Evolutionary conservation across 208 protist species (phyloP), one percentile per base, ranked within the genome.

Genomic region (Acanthamoeba culbertsoni): DNA sequence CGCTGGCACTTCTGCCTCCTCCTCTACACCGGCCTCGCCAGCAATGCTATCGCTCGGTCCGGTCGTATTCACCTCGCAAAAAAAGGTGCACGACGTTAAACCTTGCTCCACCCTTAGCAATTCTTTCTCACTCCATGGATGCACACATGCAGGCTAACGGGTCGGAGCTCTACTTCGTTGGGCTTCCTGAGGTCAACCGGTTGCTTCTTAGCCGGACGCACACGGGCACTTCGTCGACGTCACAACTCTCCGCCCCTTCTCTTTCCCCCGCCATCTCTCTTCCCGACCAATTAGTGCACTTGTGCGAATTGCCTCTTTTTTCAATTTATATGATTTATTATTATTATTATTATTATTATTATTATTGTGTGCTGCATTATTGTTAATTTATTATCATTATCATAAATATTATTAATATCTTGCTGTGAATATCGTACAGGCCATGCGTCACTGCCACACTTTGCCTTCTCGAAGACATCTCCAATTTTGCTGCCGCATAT

Each of bases 401-500:
- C 28, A 28, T 33, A 7, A 26, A 26, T 33, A 6, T 31, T 37
- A 28, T 26, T 26, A 28, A 26, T 37, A 26, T n/a, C 40, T 0
- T 43, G 33, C n/a, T 0, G 33, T 2, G 40, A 75, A 10, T 35
- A 75, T n/a, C 16, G 40, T 26, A 33, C 31, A 91, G 84, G 84
- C 84, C 84, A 12, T 65, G 84, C 84, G 23, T 91, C 40, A 91
- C 84, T 5, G 84, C 40, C 23, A 46, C 84, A 10, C 84, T 91
- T 40, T 68, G 55, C 23, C 53, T 91, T 8, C 37, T 91, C 37
- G 84, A 91, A 26, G 84, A 91, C n/a, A 68, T 91, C 43, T 2
- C 84, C 84, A 68, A 68, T 45, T 91, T 91, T 91, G 55, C 55
- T 16, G 10, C 43, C 71, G 18, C 20, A 35, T 86, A 55, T 40